These are phyloP conservation scores for Tremellales sp. DNA, from an alignment of 1,284 basidiomycete species.

Conservation along the genomic window DNA sequence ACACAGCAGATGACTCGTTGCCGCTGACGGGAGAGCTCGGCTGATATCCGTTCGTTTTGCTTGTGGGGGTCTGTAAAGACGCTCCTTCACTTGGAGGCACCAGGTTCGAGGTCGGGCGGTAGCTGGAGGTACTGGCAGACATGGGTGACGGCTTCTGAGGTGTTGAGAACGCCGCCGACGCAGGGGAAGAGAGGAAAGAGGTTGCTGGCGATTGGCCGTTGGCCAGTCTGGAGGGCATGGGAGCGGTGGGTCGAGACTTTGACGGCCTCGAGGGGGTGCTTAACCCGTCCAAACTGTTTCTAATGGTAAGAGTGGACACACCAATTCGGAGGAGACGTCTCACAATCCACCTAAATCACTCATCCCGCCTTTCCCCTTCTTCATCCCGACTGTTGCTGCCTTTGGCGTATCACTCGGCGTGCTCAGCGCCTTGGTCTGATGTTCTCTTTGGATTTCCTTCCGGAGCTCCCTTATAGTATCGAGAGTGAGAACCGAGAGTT, in stretches of 20 bases:
- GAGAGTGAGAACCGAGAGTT: slow-evolving; percentile 39
- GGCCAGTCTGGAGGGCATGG: slow-evolving; percentile 22
- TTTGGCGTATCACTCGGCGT: slow-evolving; percentile 10
- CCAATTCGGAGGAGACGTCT: slow-evolving; percentile 10
- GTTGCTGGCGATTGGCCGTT: slow-evolving; percentile 24
- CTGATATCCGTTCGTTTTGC: slow-evolving; percentile 10
- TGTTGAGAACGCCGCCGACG: slow-evolving; percentile 14
- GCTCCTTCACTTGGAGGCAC: slow-evolving; percentile 6
- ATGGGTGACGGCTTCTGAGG: slow-evolving; percentile 20
- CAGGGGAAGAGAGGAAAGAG: slow-evolving; percentile 13
- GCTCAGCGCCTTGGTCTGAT: slow-evolving; percentile 31
- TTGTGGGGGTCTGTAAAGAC: slow-evolving; percentile 22
- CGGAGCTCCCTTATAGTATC: slow-evolving; percentile 46
- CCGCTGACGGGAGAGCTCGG: slow-evolving; percentile 37
- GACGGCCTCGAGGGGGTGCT: slow-evolving; percentile 28
- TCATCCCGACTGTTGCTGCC: slow-evolving; percentile 20
- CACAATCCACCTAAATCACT: slow-evolving; percentile 45
- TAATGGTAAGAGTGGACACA: slow-evolving; percentile 1
- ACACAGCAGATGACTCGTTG: slow-evolving; percentile 23
- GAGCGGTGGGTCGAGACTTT: slow-evolving; percentile 14
- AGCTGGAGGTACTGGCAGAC: slow-evolving; percentile 26
- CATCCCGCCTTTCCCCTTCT: slow-evolving; percentile 26
- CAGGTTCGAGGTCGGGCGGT: slow-evolving; percentile 27
- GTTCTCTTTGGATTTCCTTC: slow-evolving; percentile 46
- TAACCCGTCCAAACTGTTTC: slow-evolving; percentile 32